Percentiles rank a stretch among this genome's conserved stretches.
Evolutionary conservation across 1,284 basidiomycete genomes (phyloP).

Genomic region (Microbotryum scabiosae): DNA sequence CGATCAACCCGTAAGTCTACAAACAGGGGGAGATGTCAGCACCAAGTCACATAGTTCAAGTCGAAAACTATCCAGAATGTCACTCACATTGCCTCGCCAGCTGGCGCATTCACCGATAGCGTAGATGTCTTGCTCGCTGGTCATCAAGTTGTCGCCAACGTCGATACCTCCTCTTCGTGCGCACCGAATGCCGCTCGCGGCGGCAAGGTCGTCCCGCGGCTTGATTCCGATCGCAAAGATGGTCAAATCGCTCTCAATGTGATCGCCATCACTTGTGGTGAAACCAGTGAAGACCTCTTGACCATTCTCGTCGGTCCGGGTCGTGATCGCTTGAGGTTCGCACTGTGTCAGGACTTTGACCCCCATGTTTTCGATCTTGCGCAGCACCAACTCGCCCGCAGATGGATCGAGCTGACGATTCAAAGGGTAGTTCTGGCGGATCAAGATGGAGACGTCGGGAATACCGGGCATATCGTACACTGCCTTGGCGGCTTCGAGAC

Average conservation of each 20-base stretch:
- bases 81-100: slow-evolving; percentile 50
- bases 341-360: slow-evolving; percentile 54
- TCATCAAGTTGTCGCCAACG: slow-evolving; percentile 53
- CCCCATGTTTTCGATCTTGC: slow-evolving; percentile 58
- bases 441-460: slow-evolving; percentile 50
- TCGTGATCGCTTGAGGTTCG: slow-evolving; percentile 46
- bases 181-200: slow-evolving; percentile 48
- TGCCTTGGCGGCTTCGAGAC: slow-evolving; percentile 66
- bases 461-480: slow-evolving; percentile 53
- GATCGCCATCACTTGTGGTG: slow-evolving; percentile 46
- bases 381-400: slow-evolving; percentile 60
- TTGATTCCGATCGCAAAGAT: slow-evolving; percentile 61
- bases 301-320: slow-evolving; percentile 38
- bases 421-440: slow-evolving; percentile 56
- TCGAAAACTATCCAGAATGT: background rate
- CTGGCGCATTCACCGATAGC: slow-evolving; percentile 69
- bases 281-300: slow-evolving; percentile 48
- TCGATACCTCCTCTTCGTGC: slow-evolving; percentile 51
- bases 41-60: background rate
- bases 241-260: slow-evolving; percentile 48
- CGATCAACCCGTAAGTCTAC: slow-evolving; percentile 58
- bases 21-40: background rate
- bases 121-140: slow-evolving; percentile 54
- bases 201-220: slow-evolving; percentile 60
- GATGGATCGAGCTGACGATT: slow-evolving; percentile 62